A percentile compares a stretch with the other conserved stretches of the same genome.
These are phyloP conservation scores for Acanthamoeba castellanii DNA, from an alignment of 208 protist species.

Conservation along the genomic window DNA sequence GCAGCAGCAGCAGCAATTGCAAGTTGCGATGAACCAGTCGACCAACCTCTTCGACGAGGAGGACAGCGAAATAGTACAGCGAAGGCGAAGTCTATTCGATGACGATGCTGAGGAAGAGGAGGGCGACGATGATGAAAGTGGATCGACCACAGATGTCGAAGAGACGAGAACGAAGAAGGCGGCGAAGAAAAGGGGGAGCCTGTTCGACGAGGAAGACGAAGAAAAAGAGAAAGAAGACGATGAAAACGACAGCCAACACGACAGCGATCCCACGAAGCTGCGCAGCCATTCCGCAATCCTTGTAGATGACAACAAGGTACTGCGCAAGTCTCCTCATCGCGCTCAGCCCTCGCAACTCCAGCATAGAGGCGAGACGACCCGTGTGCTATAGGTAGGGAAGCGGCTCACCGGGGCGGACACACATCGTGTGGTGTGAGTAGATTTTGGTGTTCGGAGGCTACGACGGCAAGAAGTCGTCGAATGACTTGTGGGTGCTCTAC, in stretches of 20 bases:
- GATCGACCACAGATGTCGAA: background rate
- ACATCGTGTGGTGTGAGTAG: background rate
- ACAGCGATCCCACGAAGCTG: background rate
- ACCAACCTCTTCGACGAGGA: conserved; percentile 16
- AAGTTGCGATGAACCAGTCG: background rate
- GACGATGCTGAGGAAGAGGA: background rate
- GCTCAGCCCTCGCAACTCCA: background rate
- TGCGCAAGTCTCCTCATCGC: too few relatives aligned
- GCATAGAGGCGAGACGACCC: too few relatives aligned
- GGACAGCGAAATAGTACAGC: background rate
- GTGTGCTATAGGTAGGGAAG: too few relatives aligned
- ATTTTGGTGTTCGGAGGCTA: conserved; percentile 66
- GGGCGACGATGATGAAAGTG: background rate
- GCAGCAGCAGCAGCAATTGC: background rate
- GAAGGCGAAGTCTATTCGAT: conserved; percentile 41
- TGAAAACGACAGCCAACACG: background rate
- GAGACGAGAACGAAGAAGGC: background rate
- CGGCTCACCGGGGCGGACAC: too few relatives aligned
- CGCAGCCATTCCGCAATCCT: conserved; percentile 20
- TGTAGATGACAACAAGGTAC: conserved; percentile 9
- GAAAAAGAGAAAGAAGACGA: background rate
- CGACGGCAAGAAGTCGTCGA: background rate
- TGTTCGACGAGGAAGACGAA: background rate
- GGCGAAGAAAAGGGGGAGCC: background rate
- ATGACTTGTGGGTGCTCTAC: conserved; percentile 60